Percentiles rank a stretch among this genome's conserved stretches.
phyloP scores from a whole-genome alignment of 371 early-diverging fungal species.

The Syncephalastrum sp. region DNA sequence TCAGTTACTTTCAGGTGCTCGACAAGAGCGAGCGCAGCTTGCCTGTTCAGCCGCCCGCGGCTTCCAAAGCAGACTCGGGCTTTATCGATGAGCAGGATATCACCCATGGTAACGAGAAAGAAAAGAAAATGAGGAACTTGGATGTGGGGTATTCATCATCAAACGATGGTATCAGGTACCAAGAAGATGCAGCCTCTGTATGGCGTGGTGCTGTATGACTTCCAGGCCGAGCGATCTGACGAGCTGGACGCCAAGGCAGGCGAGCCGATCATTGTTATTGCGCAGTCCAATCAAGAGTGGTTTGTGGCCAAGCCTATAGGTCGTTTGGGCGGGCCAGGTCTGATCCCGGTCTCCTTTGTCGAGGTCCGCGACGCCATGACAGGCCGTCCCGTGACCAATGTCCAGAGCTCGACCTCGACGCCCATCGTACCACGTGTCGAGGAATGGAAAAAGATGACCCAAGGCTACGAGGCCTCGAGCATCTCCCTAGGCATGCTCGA shows the following conservation, averaged over 20 bases:
- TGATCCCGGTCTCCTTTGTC: conserved; percentile 80
- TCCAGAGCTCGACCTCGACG: conserved; percentile 22
- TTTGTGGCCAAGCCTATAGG: conserved; percentile 76
- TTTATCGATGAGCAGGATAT: conserved; percentile 21
- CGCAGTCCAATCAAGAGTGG: conserved; percentile 82
- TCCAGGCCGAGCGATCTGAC: conserved; percentile 73
- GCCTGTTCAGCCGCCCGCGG: conserved; percentile 7
- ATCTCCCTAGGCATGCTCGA: conserved; percentile 48
- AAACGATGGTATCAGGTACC: not conserved
- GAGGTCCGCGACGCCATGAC: conserved; percentile 70
- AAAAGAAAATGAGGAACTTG: not conserved
- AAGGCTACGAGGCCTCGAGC: conserved; percentile 60
- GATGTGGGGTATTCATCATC: too few relatives aligned
- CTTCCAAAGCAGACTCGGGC: conserved; percentile 22
- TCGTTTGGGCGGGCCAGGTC: conserved; percentile 67
- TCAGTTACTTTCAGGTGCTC: conserved; percentile 76
- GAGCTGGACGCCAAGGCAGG: conserved; percentile 74
- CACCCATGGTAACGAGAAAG: conserved; percentile 14
- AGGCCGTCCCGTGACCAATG: conserved; percentile 58
- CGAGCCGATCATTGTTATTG: conserved; percentile 77
- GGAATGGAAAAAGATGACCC: conserved; percentile 73
- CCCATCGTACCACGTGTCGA: conserved; percentile 44
- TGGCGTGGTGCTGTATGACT: conserved; percentile 77
- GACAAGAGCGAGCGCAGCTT: conserved; percentile 47
- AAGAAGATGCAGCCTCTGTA: conserved; percentile 53